Conservation (phyloP, 768 basidiomycete species). For the Agaricus bisporus region DNA sequence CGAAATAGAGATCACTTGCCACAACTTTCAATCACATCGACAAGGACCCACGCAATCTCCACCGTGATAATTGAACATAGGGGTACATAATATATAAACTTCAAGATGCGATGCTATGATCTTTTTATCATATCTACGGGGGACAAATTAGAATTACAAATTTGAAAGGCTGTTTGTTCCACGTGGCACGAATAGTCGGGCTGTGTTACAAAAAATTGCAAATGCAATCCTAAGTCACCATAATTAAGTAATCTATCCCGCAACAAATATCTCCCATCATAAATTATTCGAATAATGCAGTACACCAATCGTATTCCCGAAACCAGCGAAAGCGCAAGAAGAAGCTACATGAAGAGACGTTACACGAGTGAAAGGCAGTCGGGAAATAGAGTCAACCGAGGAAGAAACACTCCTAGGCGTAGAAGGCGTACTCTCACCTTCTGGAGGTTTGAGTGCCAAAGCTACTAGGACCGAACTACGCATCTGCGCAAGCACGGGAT, state of each 20-base stretch:
- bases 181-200: too few relatives aligned
- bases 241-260: not conserved
- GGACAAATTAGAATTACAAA: too few relatives aligned
- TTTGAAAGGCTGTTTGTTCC: too few relatives aligned
- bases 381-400: slow-evolving; percentile 33
- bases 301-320: slow-evolving; percentile 72
- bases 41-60: too few relatives aligned
- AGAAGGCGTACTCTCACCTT: slow-evolving; percentile 15
- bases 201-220: too few relatives aligned
- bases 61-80: too few relatives aligned
- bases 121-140: too few relatives aligned
- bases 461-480: slow-evolving; percentile 47
- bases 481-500: slow-evolving; percentile 42
- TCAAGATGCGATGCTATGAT: too few relatives aligned
- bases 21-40: too few relatives aligned
- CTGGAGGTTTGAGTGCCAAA: slow-evolving; percentile 24
- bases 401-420: slow-evolving; percentile 12
- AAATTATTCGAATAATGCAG: slow-evolving; percentile 30
- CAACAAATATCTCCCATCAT: not conserved
- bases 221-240: not conserved
- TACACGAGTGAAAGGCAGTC: slow-evolving; percentile 78
- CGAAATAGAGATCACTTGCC: too few relatives aligned
- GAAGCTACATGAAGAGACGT: slow-evolving; percentile 48
- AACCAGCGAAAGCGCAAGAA: slow-evolving; percentile 58
- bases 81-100: too few relatives aligned